Evolutionary conservation across 2,329 filamentous ascomycete genomes (phyloP).

Genomic region (Tolypocladium endophyticum): DNA sequence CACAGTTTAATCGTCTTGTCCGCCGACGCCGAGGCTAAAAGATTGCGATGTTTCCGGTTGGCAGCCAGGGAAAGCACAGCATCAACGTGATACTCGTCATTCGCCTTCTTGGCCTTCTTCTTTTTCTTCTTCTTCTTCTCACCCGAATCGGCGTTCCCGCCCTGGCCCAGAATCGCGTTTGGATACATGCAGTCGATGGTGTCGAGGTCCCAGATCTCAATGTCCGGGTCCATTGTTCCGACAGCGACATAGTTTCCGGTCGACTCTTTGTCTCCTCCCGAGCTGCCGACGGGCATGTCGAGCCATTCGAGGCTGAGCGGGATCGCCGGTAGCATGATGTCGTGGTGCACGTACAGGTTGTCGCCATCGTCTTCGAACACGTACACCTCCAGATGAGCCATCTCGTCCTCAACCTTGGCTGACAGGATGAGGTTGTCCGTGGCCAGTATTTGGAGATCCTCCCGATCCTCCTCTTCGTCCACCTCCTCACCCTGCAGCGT

Average conservation of each 20-base stretch:
- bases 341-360: constrained; percentile 98
- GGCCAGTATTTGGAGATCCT: constrained; percentile 85
- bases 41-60: constrained; percentile 86
- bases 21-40: constrained; percentile 88
- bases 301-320: constrained; percentile 94
- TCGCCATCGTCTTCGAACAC: constrained; percentile 93
- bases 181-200: constrained; percentile 97
- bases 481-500: constrained; percentile 62
- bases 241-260: constrained; percentile 88
- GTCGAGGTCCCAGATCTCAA: constrained; percentile 97
- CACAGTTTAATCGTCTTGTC: constrained; percentile 97
- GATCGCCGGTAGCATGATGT: constrained; percentile 97
- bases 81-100: constrained; percentile 89
- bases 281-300: constrained; percentile 76
- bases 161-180: constrained; percentile 85
- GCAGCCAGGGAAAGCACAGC: constrained; percentile 83
- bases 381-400: constrained; percentile 92
- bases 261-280: constrained; percentile 47
- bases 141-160: constrained; percentile 39
- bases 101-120: constrained; percentile 66
- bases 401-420: constrained; percentile 91
- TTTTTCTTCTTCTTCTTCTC: constrained; percentile 65
- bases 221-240: constrained; percentile 95
- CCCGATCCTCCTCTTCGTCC: constrained; percentile 72
- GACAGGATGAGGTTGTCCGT: constrained; percentile 90